Evolutionary conservation across 192 early-diverging fungal species (phyloP).

Genomic region (Backusella circina): DNA sequence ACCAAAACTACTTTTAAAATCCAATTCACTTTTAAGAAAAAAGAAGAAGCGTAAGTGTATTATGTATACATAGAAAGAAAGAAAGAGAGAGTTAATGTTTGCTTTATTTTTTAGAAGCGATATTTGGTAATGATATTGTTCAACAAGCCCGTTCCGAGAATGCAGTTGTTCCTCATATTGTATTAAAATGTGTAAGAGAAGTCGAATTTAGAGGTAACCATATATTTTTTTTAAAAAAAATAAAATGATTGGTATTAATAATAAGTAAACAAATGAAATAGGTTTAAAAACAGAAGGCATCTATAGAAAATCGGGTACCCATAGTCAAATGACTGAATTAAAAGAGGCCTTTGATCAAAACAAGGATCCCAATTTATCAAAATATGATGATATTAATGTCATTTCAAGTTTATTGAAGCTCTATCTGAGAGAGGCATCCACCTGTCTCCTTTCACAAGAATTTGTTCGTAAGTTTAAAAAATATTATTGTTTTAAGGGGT

Average conservation of each 20-base stretch:
- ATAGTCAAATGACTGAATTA: slow-evolving; percentile 58
- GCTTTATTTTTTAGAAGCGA: slow-evolving; percentile 12
- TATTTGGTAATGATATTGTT: slow-evolving; percentile 65
- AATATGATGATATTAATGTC: slow-evolving; percentile 61
- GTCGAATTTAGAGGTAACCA: slow-evolving; percentile 52
- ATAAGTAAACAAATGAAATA: neutral
- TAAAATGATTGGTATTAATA: neutral
- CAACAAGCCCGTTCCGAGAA: slow-evolving; percentile 56
- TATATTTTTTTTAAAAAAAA: neutral
- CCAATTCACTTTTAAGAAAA: neutral
- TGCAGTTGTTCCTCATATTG: slow-evolving; percentile 56
- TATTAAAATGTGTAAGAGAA: slow-evolving; percentile 65
- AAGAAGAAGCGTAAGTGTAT: neutral
- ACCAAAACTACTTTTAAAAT: neutral
- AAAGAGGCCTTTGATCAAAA: slow-evolving; percentile 56
- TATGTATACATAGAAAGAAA: neutral
- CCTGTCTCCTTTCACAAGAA: slow-evolving; percentile 54
- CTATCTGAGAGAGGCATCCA: slow-evolving; percentile 68
- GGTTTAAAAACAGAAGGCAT: slow-evolving; percentile 67
- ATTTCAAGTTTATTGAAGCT: slow-evolving; percentile 73
- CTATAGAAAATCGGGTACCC: slow-evolving; percentile 75
- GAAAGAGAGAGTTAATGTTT: neutral
- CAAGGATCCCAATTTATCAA: slow-evolving; percentile 43
- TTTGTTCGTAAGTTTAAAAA: neutral
- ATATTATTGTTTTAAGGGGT: neutral